A percentile compares a stretch with the other conserved stretches of the same genome.
These are phyloP conservation scores for Nicotiana tomentosiformis DNA, from an alignment of 257 asterid species.

Conservation along the genomic window DNA sequence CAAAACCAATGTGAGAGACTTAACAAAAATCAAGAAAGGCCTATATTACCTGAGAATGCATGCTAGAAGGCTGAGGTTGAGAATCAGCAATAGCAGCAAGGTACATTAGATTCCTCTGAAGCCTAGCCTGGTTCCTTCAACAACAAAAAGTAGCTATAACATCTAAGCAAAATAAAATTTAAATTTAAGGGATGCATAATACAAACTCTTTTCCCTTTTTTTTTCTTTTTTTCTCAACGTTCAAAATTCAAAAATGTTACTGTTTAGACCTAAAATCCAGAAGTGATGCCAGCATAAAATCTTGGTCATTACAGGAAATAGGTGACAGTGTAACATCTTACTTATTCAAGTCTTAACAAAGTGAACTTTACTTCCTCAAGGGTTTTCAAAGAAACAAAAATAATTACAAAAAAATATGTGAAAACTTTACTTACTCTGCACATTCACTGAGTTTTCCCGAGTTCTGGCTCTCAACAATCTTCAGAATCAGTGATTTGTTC, in stretches of 20 bases:
- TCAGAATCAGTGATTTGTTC: conserved; percentile 89
- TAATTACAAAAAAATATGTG: neutral
- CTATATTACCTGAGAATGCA: conserved; percentile 77
- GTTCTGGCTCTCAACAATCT: conserved; percentile 98
- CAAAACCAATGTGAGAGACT: neutral
- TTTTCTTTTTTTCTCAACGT: neutral
- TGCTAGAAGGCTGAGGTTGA: conserved; percentile 83
- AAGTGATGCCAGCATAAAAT: neutral
- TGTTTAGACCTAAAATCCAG: neutral
- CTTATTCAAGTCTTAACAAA: neutral
- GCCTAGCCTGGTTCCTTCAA: conserved; percentile 81
- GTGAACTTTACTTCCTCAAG: neutral
- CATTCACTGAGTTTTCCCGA: conserved; percentile 87
- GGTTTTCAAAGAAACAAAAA: neutral
- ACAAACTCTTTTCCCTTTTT: neutral
- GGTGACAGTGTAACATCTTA: too few species aligned
- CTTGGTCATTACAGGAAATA: neutral
- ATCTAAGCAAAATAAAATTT: neutral
- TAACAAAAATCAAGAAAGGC: neutral
- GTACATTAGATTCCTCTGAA: conserved; percentile 90
- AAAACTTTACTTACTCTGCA: conserved; percentile 65
- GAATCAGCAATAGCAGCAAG: conserved; percentile 98
- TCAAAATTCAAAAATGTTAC: neutral
- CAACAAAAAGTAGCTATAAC: neutral
- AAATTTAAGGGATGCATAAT: neutral